Percentiles rank a stretch among this genome's conserved stretches.
Evolutionary conservation across 2,329 filamentous ascomycete species (phyloP).

Genomic region (Colletotrichum scovillei): DNA sequence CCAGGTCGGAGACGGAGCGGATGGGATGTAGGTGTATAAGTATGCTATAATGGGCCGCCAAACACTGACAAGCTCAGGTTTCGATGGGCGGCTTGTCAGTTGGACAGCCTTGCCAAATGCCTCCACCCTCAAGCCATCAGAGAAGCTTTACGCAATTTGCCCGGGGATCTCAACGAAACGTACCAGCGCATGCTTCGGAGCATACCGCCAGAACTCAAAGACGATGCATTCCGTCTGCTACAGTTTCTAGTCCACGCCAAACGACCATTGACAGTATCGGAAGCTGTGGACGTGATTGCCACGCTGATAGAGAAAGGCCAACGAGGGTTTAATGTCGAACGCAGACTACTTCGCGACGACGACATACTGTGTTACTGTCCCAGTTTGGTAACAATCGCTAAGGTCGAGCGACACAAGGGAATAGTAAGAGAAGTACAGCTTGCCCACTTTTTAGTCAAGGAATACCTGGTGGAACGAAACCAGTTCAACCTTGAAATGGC

Average conservation of each 20-base stretch:
- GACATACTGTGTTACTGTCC: slow-evolving; percentile 37
- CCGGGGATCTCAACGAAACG: neutral
- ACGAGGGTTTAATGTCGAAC: slow-evolving; percentile 25
- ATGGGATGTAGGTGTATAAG: neutral
- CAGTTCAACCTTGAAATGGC: neutral
- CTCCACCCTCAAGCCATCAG: neutral
- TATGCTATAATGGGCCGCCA: neutral
- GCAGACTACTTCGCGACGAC: slow-evolving; percentile 6
- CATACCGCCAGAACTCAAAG: slow-evolving; percentile 33
- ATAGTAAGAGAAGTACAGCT: slow-evolving; percentile 35
- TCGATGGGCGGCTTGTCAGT: neutral
- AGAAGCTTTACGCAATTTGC: neutral
- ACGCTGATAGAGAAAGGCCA: slow-evolving; percentile 33
- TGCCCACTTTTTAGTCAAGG: slow-evolving; percentile 38
- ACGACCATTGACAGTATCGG: slow-evolving; percentile 34
- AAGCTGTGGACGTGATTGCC: slow-evolving; percentile 41
- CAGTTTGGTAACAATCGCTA: slow-evolving; percentile 34
- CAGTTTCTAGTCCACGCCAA: slow-evolving; percentile 40
- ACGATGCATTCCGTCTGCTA: slow-evolving; percentile 36
- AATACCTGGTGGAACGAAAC: neutral
- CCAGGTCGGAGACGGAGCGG: neutral
- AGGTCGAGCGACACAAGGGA: neutral
- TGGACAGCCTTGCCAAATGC: slow-evolving; percentile 4
- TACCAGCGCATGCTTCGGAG: slow-evolving; percentile 11
- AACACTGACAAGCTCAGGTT: neutral